phyloP scores from a whole-genome alignment of 345 rosid species.

The Excoecaria agallocha region DNA sequence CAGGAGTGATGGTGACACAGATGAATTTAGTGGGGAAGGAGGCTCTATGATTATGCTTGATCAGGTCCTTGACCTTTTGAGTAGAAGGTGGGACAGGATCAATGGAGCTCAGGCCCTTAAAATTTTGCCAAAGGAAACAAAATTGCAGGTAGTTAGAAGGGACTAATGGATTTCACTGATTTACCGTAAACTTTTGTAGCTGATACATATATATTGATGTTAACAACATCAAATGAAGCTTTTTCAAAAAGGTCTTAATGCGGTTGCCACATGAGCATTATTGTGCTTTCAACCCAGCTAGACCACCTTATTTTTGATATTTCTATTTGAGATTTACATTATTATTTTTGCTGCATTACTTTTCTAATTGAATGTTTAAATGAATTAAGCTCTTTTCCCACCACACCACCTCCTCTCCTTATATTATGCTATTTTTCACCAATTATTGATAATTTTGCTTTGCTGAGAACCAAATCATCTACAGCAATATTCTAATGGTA shows the following conservation, averaged over 20 bases:
- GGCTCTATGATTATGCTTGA: conserved; percentile 78
- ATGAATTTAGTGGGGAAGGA: conserved; percentile 74
- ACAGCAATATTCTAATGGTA: conserved; percentile 7
- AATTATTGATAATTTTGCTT: background rate
- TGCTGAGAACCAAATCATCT: conserved; percentile 1
- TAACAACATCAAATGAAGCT: background rate
- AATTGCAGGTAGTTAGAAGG: conserved; percentile 60
- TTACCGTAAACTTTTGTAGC: background rate
- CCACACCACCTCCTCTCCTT: background rate
- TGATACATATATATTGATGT: background rate
- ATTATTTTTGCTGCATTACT: background rate
- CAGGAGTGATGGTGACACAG: conserved; percentile 85
- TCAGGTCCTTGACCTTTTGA: conserved; percentile 85
- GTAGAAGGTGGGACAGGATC: conserved; percentile 92
- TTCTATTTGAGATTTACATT: background rate
- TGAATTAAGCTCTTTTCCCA: background rate
- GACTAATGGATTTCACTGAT: background rate
- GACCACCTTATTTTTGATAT: background rate
- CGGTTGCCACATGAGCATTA: background rate
- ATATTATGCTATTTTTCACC: background rate
- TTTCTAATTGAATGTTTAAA: background rate
- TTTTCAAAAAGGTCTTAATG: background rate
- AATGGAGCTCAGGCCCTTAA: conserved; percentile 96
- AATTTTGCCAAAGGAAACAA: conserved; percentile 93
- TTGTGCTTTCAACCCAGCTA: background rate